Evolutionary conservation across 192 early-diverging fungal species (phyloP).

Genomic region (Gamsiella multidivaricata): DNA sequence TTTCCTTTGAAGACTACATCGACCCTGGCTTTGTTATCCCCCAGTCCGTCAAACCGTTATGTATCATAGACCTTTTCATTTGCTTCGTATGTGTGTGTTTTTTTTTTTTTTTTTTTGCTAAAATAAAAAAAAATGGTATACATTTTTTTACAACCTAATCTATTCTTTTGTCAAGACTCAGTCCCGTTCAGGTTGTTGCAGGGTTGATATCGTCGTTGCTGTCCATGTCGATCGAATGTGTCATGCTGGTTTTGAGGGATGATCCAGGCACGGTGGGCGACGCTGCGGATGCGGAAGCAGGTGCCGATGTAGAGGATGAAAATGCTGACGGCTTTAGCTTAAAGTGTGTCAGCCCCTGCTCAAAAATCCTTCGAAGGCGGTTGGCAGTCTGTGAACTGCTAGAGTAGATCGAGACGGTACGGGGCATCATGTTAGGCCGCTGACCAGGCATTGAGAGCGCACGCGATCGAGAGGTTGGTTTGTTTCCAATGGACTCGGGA

Average conservation of each 20-base stretch:
- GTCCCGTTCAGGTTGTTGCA: no score
- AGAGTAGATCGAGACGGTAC: conserved; percentile 49
- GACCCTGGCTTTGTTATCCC: no score
- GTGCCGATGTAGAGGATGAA: not conserved
- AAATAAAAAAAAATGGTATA: not conserved
- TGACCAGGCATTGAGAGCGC: conserved; percentile 46
- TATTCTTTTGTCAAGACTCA: no score
- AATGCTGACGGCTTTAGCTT: conserved; percentile 2
- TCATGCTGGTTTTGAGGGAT: conserved; percentile 7
- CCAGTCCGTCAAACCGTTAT: no score
- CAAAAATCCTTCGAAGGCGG: conserved; percentile 34
- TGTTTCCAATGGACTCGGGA: conserved; percentile 1
- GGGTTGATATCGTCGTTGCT: no score
- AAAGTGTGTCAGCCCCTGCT: conserved; percentile 41
- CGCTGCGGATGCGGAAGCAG: not conserved
- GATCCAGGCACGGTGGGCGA: not conserved
- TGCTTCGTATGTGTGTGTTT: no score
- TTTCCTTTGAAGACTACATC: no score
- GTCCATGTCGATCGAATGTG: not conserved
- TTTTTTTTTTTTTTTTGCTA: not conserved
- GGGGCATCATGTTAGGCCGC: conserved; percentile 37
- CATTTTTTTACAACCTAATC: no score
- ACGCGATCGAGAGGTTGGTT: conserved; percentile 18
- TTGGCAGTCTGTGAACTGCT: conserved; percentile 49
- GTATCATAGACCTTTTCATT: no score